Evolutionary conservation across 2,329 filamentous ascomycete species (phyloP).

Genomic region (Fusarium sp.): DNA sequence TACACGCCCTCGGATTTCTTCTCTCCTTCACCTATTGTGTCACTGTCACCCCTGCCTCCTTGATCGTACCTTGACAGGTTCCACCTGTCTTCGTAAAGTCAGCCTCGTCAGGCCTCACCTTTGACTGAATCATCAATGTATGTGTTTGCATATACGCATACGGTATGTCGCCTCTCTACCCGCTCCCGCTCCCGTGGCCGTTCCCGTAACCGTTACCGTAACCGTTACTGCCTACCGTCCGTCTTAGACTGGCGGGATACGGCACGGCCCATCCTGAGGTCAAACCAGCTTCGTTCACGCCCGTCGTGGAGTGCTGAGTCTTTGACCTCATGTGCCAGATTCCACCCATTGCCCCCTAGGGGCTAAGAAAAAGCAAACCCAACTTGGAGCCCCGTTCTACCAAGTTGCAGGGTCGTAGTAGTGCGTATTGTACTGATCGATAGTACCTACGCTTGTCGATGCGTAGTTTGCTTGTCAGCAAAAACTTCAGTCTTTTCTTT

Average conservation of each 20-base stretch:
- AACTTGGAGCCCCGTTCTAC: constrained; percentile 41
- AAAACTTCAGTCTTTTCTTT: constrained; percentile 46
- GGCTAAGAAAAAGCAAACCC: constrained; percentile 46
- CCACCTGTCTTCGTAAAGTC: constrained; percentile 9
- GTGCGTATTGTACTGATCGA: constrained; percentile 24
- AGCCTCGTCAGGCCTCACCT: constrained; percentile 29
- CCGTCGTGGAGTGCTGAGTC: constrained; percentile 33
- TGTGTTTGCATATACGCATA: constrained; percentile 19
- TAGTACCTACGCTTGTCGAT: constrained; percentile 19
- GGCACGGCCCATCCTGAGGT: constrained; percentile 44
- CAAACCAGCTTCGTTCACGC: constrained; percentile 37
- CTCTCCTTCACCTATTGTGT: background rate
- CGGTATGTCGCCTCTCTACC: constrained; percentile 39
- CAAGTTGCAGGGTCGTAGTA: constrained; percentile 35
- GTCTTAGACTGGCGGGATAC: constrained; percentile 36
- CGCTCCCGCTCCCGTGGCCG: constrained; percentile 40
- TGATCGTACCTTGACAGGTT: constrained; percentile 9
- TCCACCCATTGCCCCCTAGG: constrained; percentile 44
- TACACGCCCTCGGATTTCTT: constrained; percentile 20
- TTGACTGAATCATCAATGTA: constrained; percentile 4
- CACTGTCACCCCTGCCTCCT: constrained; percentile 13
- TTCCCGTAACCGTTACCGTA: constrained; percentile 29
- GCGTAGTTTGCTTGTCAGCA: constrained; percentile 44
- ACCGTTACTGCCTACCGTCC: constrained; percentile 10
- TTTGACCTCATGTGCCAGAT: constrained; percentile 45